Percentiles rank a stretch among this genome's conserved stretches.
Conservation (phyloP, 2,329 filamentous ascomycete genomes). For the Penicillium aurantiogriseum region DNA sequence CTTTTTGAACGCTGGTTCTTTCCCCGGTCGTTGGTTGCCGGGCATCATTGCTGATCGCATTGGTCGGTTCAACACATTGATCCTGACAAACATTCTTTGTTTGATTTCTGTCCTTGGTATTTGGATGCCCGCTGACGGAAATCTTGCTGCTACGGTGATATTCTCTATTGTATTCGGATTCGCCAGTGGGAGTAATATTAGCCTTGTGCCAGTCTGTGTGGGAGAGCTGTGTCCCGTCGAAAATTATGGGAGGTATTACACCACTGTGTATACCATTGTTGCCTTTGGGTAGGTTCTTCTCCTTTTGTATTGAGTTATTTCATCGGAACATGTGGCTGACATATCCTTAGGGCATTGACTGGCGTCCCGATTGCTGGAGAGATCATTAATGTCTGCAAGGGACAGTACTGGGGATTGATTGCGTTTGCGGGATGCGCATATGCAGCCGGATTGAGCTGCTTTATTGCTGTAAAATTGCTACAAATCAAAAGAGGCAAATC, state of each 20-base stretch:
- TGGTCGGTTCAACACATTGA: constrained; percentile 35
- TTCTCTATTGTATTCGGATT: constrained; percentile 37
- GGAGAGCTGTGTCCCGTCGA: constrained; percentile 47
- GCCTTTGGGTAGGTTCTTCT: constrained; percentile 22
- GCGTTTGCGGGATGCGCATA: constrained; percentile 18
- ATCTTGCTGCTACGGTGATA: constrained; percentile 19
- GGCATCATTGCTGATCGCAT: constrained; percentile 33
- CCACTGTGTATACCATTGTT: constrained; percentile 35
- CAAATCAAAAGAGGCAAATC: constrained; percentile 5
- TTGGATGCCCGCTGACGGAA: constrained; percentile 28
- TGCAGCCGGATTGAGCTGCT: constrained; percentile 17
- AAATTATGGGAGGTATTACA: constrained; percentile 43
- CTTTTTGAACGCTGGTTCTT: constrained; percentile 32
- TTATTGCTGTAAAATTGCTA: constrained; percentile 9
- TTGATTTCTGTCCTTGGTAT: constrained; percentile 26
- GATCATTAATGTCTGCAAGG: constrained; percentile 29
- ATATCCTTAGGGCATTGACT: constrained; percentile 21
- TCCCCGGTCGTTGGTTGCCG: constrained; percentile 35
- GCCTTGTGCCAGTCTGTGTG: constrained; percentile 45
- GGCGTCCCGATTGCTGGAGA: constrained; percentile 30
- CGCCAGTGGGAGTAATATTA: constrained; percentile 39
- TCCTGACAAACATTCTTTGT: constrained; percentile 28
- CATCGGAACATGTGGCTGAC: constrained; percentile 3
- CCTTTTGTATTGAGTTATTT: not conserved
- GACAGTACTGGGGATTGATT: constrained; percentile 30